These are phyloP conservation scores for Nicotiana sylvestris DNA, from an alignment of 257 asterid species.

Conservation along the genomic window DNA sequence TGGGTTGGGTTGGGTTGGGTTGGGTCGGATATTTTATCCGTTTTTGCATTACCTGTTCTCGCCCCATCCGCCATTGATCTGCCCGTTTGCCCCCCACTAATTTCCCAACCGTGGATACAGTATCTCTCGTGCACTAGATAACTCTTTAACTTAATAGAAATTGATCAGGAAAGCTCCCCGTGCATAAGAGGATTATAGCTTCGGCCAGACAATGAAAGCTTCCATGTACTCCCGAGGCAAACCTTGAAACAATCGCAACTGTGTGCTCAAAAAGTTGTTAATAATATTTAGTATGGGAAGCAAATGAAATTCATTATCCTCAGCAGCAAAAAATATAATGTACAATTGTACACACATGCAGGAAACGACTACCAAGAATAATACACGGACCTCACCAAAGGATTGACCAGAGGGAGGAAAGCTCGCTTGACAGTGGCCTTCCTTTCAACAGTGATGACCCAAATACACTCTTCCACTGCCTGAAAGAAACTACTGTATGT, in stretches of 20 bases:
- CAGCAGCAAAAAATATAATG: background rate
- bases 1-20: too few relatives aligned
- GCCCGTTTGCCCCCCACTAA: too few relatives aligned
- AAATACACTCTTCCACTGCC: background rate
- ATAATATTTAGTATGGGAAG: background rate
- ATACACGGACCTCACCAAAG: background rate
- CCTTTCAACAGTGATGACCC: background rate
- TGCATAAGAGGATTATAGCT: too few relatives aligned
- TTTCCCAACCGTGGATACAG: too few relatives aligned
- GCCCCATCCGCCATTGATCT: too few relatives aligned
- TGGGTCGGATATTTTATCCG: too few relatives aligned
- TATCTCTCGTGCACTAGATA: background rate
- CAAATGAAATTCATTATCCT: background rate
- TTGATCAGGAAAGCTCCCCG: too few relatives aligned
- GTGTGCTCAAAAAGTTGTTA: background rate
- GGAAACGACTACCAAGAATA: background rate
- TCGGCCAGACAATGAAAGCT: too few relatives aligned
- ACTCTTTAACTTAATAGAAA: background rate
- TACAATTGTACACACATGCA: background rate
- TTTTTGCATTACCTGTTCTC: too few relatives aligned
- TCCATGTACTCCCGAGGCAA: too few relatives aligned
- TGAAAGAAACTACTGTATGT: background rate
- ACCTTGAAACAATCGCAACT: too few relatives aligned
- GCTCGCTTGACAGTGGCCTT: background rate
- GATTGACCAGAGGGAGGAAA: background rate